Evolutionary conservation across 2,329 filamentous ascomycete species (phyloP), one percentile per base, ranked within the genome.

Genomic region (Lecanoromycetidae sp.): DNA sequence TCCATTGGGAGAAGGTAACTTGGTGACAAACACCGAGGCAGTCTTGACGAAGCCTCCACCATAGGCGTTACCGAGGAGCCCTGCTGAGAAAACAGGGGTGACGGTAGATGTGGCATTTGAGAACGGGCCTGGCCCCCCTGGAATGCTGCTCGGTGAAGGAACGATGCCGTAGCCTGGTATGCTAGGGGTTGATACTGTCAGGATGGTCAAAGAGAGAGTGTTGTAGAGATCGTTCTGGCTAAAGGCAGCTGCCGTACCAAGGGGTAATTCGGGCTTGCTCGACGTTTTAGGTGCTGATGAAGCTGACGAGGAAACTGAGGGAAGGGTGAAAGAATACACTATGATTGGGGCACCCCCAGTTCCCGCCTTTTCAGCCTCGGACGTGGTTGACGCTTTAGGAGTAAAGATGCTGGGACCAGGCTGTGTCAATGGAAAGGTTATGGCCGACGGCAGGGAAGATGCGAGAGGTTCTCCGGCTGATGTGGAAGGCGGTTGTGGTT

Each of bases 51-150:
- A 52, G 12, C 52, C 52, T n/a, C 52, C 52, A 8, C 51, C 52
- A 19, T 54, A 54, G n/a, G 47, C 52, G 33, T 53, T 54, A 3
- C 52, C 52, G 15, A 54, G 46, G 27, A 52, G 42, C 8, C 19
- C 26, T 27, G 45, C 48, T 27, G 52, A 49, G 22, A 40, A 54
- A 13, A 53, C 45, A 19, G 51, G 51, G 22, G 48, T 47, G 5
- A 51, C 35, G 5, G 52, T 26, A 30, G 52, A 48, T 13, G 46
- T 45, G 22, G 36, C 33, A 26, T 46, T 50, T 10, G 36, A 44
- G 9, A 39, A 15, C 23, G 37, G 38, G 22, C 30, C 38, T 12
- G 32, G 33, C 23, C 19, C 29, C 20, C 32, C 32, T 35, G 41
- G 19, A 15, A 41, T 9, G 29, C 32, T 47, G 19, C 7, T 36